Percentiles rank a stretch among this genome's conserved stretches.
Evolutionary conservation across 345 rosid genomes (phyloP).

Genomic region (Ceriops tagal): DNA sequence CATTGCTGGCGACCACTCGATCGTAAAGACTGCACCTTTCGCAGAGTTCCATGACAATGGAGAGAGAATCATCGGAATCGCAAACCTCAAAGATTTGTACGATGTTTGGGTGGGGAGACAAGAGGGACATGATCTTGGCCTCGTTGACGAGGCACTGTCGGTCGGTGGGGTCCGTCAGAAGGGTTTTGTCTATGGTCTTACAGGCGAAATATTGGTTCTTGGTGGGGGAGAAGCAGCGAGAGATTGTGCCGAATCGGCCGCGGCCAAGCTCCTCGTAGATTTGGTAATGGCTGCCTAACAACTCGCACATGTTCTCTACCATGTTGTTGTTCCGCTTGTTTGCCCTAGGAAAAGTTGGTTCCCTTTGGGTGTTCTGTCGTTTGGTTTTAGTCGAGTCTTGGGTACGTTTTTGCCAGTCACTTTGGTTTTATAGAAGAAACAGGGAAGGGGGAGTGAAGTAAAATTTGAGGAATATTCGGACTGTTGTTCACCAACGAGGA

Average conservation of each 20-base stretch:
- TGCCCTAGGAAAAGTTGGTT: background rate
- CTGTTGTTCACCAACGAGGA: background rate
- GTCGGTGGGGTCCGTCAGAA: conserved; percentile 25
- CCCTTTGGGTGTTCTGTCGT: background rate
- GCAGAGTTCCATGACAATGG: conserved; percentile 29
- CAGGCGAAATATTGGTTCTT: conserved; percentile 21
- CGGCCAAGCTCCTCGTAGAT: conserved; percentile 34
- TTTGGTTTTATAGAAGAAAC: conserved; percentile 7
- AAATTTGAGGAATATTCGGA: conserved; percentile 25
- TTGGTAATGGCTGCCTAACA: conserved; percentile 21
- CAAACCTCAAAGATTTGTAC: conserved; percentile 24
- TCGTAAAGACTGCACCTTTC: conserved; percentile 24
- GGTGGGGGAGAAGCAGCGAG: conserved; percentile 23
- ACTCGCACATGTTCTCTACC: conserved; percentile 8
- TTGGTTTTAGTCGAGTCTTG: background rate
- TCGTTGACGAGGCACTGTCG: conserved; percentile 27
- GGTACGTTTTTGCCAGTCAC: background rate
- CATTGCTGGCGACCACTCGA: background rate
- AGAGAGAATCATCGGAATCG: conserved; percentile 19
- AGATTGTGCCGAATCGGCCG: conserved; percentile 28
- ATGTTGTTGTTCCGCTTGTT: background rate
- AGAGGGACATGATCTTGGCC: conserved; percentile 21
- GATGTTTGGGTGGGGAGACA: conserved; percentile 33
- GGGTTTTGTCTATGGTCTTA: conserved; percentile 24
- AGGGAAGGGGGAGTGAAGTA: background rate